These are phyloP conservation scores for Ceratocystis harringtonii DNA, from an alignment of 2,329 filamentous ascomycete species.

Conservation along the genomic window DNA sequence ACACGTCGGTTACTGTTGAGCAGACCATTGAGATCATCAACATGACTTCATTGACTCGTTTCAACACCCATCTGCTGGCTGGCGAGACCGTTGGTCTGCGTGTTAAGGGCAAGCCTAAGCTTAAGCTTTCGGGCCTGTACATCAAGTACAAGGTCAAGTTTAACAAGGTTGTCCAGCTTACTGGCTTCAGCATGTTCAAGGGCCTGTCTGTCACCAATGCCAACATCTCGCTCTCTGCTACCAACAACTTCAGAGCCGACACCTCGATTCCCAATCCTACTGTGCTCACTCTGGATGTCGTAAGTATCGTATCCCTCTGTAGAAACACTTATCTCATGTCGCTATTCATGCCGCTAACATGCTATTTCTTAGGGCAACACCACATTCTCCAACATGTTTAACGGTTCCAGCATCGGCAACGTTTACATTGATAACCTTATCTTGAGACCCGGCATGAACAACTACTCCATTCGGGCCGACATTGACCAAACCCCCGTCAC, in stretches of 20 bases:
- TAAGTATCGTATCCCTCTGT: slow-evolving; percentile 28
- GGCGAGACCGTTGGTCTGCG: slow-evolving; percentile 36
- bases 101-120: slow-evolving; percentile 36
- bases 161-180: slow-evolving; percentile 39
- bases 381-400: slow-evolving; percentile 43
- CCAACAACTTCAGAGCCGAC: slow-evolving; percentile 43
- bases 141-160: slow-evolving; percentile 37
- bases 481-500: slow-evolving; percentile 38
- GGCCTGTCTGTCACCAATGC: slow-evolving; percentile 39
- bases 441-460: slow-evolving; percentile 44
- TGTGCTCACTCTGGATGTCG: slow-evolving; percentile 47
- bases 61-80: slow-evolving; percentile 40
- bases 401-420: slow-evolving; percentile 37
- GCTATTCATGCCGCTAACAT: slow-evolving; percentile 1
- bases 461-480: slow-evolving; percentile 37
- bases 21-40: slow-evolving; percentile 35
- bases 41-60: slow-evolving; percentile 35
- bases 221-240: slow-evolving; percentile 28
- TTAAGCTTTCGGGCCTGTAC: slow-evolving; percentile 36
- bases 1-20: slow-evolving; percentile 37
- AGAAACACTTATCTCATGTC: background rate
- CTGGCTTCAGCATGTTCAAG: slow-evolving; percentile 32
- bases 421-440: slow-evolving; percentile 43
- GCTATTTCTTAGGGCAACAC: slow-evolving; percentile 39
- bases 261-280: slow-evolving; percentile 50